Evolutionary conservation across 768 basidiomycete species (phyloP).

Genomic region (Lentinula sp.): DNA sequence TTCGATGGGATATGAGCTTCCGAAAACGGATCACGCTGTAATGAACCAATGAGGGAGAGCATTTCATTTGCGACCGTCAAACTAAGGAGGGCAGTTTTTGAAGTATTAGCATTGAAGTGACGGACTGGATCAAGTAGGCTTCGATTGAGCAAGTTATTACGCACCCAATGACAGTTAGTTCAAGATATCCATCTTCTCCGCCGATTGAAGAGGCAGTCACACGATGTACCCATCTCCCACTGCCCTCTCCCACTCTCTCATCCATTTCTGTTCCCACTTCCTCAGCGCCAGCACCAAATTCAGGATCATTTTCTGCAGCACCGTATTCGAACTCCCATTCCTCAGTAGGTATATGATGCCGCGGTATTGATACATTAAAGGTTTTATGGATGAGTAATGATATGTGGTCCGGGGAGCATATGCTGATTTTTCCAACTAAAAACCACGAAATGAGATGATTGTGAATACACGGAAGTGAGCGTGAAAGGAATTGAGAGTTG

Average conservation of each 20-base stretch:
- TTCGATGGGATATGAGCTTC: constrained; percentile 39
- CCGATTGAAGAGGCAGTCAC: constrained; percentile 67
- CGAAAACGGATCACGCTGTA: constrained; percentile 73
- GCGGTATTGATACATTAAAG: constrained; percentile 93
- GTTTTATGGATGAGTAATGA: constrained; percentile 86
- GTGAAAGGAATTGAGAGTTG: too few relatives aligned
- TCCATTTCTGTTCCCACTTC: constrained; percentile 17
- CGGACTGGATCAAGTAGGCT: background rate
- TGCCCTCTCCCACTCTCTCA: constrained; percentile 25
- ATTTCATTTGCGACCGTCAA: constrained; percentile 89
- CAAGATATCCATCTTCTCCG: constrained; percentile 55
- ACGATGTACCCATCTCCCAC: constrained; percentile 78
- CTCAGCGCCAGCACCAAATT: constrained; percentile 38
- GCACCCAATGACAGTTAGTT: constrained; percentile 88
- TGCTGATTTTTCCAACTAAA: constrained; percentile 77
- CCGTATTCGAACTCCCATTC: constrained; percentile 86
- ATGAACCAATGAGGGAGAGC: constrained; percentile 82
- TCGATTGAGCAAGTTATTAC: constrained; percentile 16
- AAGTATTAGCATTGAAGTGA: background rate
- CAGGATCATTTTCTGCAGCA: constrained; percentile 74
- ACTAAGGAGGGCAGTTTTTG: constrained; percentile 31
- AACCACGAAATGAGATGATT: background rate
- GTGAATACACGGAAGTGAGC: background rate
- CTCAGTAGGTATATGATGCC: constrained; percentile 79
- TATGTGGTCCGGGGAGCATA: constrained; percentile 90